phyloP scores from a whole-genome alignment of 495 filamentous ascomycete species.

The Annulohypoxylon moriforme region DNA sequence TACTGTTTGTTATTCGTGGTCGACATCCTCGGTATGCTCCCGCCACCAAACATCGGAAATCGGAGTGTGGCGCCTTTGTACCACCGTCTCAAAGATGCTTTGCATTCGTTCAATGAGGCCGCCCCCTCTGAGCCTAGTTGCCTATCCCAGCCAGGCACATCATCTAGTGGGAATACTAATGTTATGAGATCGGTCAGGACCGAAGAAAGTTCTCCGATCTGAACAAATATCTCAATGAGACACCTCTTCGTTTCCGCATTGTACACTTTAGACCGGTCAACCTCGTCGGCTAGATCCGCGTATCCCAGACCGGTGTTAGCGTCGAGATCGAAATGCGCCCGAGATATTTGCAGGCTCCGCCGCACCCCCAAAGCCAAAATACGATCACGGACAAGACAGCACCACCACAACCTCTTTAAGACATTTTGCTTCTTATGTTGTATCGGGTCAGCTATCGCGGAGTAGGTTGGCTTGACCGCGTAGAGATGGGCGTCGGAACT shows the following conservation, averaged over 20 bases:
- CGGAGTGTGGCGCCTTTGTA: slow-evolving; percentile 46
- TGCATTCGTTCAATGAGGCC: slow-evolving; percentile 41
- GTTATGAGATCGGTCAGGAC: slow-evolving; percentile 59
- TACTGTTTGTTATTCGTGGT: slow-evolving; percentile 35
- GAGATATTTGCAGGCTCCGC: slow-evolving; percentile 59
- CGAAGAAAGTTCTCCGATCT: slow-evolving; percentile 59
- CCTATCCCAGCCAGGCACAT: slow-evolving; percentile 49
- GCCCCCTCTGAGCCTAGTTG: slow-evolving; percentile 39
- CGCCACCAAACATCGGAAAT: slow-evolving; percentile 48
- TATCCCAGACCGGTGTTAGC: slow-evolving; percentile 49
- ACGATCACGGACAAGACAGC: slow-evolving; percentile 62
- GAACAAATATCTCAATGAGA: slow-evolving; percentile 57
- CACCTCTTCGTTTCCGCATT: slow-evolving; percentile 54
- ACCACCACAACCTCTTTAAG: slow-evolving; percentile 63
- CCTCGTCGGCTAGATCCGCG: slow-evolving; percentile 58
- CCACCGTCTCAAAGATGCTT: slow-evolving; percentile 48
- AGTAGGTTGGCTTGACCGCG: slow-evolving; percentile 43
- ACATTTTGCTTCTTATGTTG: slow-evolving; percentile 49
- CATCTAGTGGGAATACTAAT: slow-evolving; percentile 55
- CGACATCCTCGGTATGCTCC: slow-evolving; percentile 33
- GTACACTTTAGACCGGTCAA: slow-evolving; percentile 57
- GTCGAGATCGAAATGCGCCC: slow-evolving; percentile 53
- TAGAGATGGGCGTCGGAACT: slow-evolving; percentile 56
- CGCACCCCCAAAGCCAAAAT: slow-evolving; percentile 61
- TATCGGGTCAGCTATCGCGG: slow-evolving; percentile 36